Conservation (phyloP, 2,329 filamentous ascomycete species). For the Aspergillus eucalypticola region DNA sequence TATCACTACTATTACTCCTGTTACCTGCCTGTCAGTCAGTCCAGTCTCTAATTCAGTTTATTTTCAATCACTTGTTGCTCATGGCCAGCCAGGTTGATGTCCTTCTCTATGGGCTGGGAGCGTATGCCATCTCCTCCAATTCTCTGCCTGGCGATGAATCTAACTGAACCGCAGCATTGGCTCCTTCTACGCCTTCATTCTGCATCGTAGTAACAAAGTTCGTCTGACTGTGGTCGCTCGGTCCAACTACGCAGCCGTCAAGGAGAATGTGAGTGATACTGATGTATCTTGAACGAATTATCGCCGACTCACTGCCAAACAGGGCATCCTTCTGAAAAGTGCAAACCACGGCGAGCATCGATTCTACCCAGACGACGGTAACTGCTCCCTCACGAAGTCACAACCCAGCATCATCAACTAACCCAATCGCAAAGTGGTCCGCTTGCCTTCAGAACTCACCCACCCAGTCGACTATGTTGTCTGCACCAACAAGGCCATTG, state of each 20-base stretch:
- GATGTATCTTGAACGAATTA: too few species aligned
- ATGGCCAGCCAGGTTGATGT: conserved; percentile 38
- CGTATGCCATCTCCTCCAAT: conserved; percentile 42
- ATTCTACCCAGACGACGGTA: conserved; percentile 39
- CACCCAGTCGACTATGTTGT: conserved; percentile 39
- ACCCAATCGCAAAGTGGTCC: conserved; percentile 34
- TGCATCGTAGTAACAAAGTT: conserved; percentile 45
- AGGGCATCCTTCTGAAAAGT: conserved; percentile 48
- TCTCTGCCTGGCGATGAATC: neutral
- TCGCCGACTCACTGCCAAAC: neutral
- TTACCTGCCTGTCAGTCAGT: too few species aligned
- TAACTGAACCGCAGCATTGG: conserved; percentile 50
- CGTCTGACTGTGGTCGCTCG: conserved; percentile 47
- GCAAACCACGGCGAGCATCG: conserved; percentile 44
- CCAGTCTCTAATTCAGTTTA: neutral
- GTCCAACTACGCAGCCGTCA: conserved; percentile 49
- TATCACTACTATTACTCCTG: too few species aligned
- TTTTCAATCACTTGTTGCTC: neutral
- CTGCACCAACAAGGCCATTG: conserved; percentile 46
- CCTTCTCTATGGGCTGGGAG: conserved; percentile 56
- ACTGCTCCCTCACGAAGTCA: neutral
- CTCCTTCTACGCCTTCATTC: conserved; percentile 59
- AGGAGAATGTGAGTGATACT: conserved; percentile 23
- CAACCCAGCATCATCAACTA: conserved; percentile 1
- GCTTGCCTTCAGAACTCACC: conserved; percentile 36